Evolutionary conservation across 495 filamentous ascomycete species (phyloP), one percentile per base, ranked within the genome.

Genomic region (Daldinia vernicosa): DNA sequence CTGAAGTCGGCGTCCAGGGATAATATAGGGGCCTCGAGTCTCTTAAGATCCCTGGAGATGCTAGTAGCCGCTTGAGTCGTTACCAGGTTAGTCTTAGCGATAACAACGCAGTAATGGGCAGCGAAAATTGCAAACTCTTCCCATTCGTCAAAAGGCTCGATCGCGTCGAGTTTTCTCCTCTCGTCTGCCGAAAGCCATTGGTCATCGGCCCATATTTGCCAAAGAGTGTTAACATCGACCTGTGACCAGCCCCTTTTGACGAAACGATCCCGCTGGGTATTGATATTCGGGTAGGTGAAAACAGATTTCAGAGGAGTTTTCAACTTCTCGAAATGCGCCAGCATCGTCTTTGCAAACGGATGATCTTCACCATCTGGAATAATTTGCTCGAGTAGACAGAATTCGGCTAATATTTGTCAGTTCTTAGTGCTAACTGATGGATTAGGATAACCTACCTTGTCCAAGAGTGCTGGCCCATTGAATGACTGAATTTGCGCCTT

Each of bases 101-200:
- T 80, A 7, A 97, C 83, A 30, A 98, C 80, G 69, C 94, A 95
- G 80, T 97, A 97, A 80, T 97, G 94, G 55, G 88, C 87, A 6
- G 85, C 89, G 77, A 95, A 98, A 4, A 97, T 80, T 12, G 91
- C 92, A 76, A 97, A 93, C 69, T 98, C 94, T 79, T 98, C 94
- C 93, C 93, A 97, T 80, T 98, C 94, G 78, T 98, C 94, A 76
- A 98, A 97, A 19, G 90, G 89, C 76, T 97, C 94, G 30, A 91
- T 76, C 0, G 75, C 74, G 64, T 97, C 90, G 24, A 97, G 78
- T 26, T 74, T 71, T 15, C 70, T 77, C 60, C 90, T 84, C 51
- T 90, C 84, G 0, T 81, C 80, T 1, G 82, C 71, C 3, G 81
- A 79, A 17, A 96, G 72, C 69, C 92, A 91, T 9, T 77, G 79